Conservation (phyloP, 495 filamentous ascomycete species). For the Talaromyces thailandensis region DNA sequence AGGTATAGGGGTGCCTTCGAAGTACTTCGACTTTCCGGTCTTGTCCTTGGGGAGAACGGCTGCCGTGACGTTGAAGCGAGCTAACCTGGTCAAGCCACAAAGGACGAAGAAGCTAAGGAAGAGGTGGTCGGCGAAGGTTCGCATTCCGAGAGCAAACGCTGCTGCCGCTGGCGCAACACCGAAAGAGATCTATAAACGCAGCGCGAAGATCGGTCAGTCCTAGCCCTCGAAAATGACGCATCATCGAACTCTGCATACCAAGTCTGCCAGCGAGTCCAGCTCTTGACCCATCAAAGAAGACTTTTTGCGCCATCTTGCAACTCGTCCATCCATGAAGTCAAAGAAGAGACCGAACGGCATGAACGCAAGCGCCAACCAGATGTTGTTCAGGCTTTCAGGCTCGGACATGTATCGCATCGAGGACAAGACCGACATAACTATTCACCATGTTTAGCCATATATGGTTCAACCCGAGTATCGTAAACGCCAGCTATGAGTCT, state of each 20-base stretch:
- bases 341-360: constrained; percentile 95
- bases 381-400: constrained; percentile 49
- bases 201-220: constrained; percentile 6
- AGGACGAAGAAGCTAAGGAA: constrained; percentile 86
- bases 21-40: constrained; percentile 83
- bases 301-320: constrained; percentile 93
- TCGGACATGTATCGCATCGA: constrained; percentile 87
- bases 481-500: constrained; percentile 7
- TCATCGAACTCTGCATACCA: constrained; percentile 48
- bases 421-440: constrained; percentile 88
- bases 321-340: constrained; percentile 96
- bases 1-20: constrained; percentile 94
- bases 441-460: constrained; percentile 17
- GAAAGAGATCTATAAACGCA: constrained; percentile 73
- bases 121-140: constrained; percentile 77
- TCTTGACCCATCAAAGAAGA: constrained; percentile 96
- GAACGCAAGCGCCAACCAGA: constrained; percentile 77
- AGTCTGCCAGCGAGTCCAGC: constrained; percentile 90
- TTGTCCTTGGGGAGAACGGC: constrained; percentile 81
- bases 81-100: constrained; percentile 86
- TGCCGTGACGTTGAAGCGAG: constrained; percentile 95
- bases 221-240: background rate
- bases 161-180: constrained; percentile 79
- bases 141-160: constrained; percentile 84
- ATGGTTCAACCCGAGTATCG: background rate